These are phyloP conservation scores for Beverwykella pulmonaria DNA, from an alignment of 495 filamentous ascomycete genomes.

Conservation along the genomic window DNA sequence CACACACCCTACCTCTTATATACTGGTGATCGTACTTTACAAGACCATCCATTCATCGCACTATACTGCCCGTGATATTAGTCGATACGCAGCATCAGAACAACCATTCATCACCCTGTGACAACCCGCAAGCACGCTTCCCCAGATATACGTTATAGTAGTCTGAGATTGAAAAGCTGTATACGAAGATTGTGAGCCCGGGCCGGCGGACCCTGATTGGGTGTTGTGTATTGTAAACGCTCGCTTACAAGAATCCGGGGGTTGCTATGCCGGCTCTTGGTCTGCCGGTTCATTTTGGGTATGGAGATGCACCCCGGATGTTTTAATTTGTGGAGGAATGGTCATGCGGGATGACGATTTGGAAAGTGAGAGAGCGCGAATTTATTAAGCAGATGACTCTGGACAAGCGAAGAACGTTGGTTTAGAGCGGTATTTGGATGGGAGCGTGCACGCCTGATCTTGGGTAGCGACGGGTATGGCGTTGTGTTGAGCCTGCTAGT, in stretches of 20 bases:
- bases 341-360: constrained; percentile 25
- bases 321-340: constrained; percentile 16
- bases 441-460: not conserved
- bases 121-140: constrained; percentile 10
- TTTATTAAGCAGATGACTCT: constrained; percentile 22
- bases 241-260: not conserved
- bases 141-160: constrained; percentile 33
- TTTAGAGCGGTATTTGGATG: constrained; percentile 8
- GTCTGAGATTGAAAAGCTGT: constrained; percentile 32
- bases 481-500: constrained; percentile 5
- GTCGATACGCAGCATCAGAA: constrained; percentile 9
- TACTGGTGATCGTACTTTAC: not conserved
- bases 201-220: constrained; percentile 34
- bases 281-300: constrained; percentile 21
- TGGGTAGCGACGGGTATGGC: constrained; percentile 25
- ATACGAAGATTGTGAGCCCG: constrained; percentile 22
- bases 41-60: not conserved
- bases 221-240: constrained; percentile 19
- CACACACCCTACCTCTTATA: constrained; percentile 20
- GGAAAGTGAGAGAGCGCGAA: not conserved
- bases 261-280: constrained; percentile 27
- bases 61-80: constrained; percentile 13
- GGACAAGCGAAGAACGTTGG: not conserved
- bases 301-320: constrained; percentile 27
- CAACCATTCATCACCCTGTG: constrained; percentile 6